Evolutionary conservation across 2,329 filamentous ascomycete genomes (phyloP).

Genomic region (Colletotrichum tropicicola): DNA sequence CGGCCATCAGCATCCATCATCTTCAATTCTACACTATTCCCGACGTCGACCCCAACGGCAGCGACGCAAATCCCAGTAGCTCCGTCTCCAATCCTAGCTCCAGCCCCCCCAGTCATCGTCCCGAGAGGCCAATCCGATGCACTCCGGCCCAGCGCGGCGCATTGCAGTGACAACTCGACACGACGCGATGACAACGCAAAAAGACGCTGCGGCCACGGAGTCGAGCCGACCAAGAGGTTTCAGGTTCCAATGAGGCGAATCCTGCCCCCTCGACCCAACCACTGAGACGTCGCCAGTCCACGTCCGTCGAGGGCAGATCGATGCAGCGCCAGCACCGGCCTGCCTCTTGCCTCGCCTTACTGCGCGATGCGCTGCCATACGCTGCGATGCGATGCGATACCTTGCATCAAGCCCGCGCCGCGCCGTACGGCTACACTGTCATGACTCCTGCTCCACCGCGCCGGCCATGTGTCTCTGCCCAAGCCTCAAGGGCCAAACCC

Average conservation of each 20-base stretch:
- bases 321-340: constrained; percentile 4
- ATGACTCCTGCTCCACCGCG: not conserved
- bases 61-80: not conserved
- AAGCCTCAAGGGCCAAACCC: not conserved
- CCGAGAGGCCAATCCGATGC: not conserved
- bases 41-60: too few relatives aligned
- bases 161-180: constrained; percentile 18
- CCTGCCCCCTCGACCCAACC: not conserved
- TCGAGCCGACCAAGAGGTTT: constrained; percentile 8
- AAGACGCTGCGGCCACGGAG: constrained; percentile 3
- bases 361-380: too few relatives aligned
- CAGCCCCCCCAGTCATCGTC: not conserved
- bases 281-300: too few relatives aligned
- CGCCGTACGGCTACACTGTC: not conserved
- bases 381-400: too few relatives aligned
- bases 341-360: too few relatives aligned
- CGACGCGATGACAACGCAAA: constrained; percentile 9
- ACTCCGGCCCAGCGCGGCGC: constrained; percentile 11
- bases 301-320: constrained; percentile 3
- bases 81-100: not conserved
- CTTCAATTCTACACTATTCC: too few relatives aligned
- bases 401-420: too few relatives aligned
- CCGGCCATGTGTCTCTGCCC: constrained; percentile 26
- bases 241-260: constrained; percentile 11
- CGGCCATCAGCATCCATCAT: not conserved